Percentiles rank a stretch among this genome's conserved stretches.
These are phyloP conservation scores for Aspergillus awamori DNA, from an alignment of 2,329 filamentous ascomycete genomes.

Conservation along the genomic window DNA sequence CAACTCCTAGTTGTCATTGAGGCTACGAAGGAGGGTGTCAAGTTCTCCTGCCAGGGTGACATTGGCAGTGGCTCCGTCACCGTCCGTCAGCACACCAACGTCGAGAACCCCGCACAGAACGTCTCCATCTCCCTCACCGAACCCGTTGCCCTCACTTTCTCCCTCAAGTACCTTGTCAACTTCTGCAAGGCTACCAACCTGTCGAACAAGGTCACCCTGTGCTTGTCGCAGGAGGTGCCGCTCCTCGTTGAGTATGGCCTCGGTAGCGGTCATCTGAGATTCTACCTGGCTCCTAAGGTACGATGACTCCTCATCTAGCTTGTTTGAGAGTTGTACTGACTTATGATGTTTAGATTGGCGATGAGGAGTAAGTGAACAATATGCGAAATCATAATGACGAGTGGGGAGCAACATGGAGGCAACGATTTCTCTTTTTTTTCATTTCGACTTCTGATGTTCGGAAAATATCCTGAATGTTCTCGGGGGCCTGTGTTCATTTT, in stretches of 20 bases:
- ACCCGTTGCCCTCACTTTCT: conserved; percentile 93
- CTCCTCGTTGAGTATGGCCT: conserved; percentile 91
- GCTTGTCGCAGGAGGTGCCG: conserved; percentile 93
- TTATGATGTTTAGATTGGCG: conserved; percentile 63
- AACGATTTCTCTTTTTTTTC: conserved; percentile 36
- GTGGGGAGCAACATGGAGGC: conserved; percentile 52
- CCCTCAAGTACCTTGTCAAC: conserved; percentile 98
- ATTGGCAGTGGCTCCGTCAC: conserved; percentile 95
- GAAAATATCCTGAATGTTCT: conserved; percentile 28
- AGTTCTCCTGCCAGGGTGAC: conserved; percentile 90
- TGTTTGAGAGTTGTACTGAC: conserved; percentile 5
- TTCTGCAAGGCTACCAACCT: conserved; percentile 97
- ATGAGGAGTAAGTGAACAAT: conserved; percentile 48
- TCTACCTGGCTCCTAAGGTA: conserved; percentile 98
- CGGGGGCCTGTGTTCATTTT: conserved; percentile 12
- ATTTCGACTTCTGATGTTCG: conserved; percentile 22
- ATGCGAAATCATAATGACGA: conserved; percentile 33
- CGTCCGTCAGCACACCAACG: conserved; percentile 81
- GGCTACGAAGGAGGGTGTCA: conserved; percentile 94
- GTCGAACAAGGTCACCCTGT: conserved; percentile 82
- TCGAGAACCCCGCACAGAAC: conserved; percentile 84
- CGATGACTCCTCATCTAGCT: conserved; percentile 28
- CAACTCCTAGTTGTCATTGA: conserved; percentile 79
- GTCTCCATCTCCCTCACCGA: conserved; percentile 90
- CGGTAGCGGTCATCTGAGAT: conserved; percentile 84